Base-by-base conservation (phyloP, 2,329 filamentous ascomycete species). In the Colletotrichum godetiae region DNA sequence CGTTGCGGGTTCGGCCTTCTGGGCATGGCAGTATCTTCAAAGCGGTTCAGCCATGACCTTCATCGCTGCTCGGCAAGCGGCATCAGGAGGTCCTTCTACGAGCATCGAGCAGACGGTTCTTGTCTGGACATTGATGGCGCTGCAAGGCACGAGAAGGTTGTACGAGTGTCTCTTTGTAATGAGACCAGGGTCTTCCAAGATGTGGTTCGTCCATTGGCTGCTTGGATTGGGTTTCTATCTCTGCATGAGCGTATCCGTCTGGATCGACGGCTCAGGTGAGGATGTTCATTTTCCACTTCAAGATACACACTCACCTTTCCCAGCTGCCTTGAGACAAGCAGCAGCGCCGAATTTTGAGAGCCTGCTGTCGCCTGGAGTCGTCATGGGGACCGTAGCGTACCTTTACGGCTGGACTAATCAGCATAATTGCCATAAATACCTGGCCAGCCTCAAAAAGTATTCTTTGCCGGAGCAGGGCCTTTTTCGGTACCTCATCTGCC, bases 181-280 rank as follows among this genome's bases (percentile, higher is more conserved):
- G 63, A 93, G 90, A 79, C 88, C 91, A 4, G 94, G 92, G 3
- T 87, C 87, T 27, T 94, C 94, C 22, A 90, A 86, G 68, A 99
- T 99, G 96, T 95, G 92, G 91, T 83, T 95, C 75, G 89, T 92
- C 19, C 94, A 98, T 80, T 98, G 95, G 92, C 75, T 92, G 19
- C 81, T 98, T 53, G 97, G 95, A 0, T 82, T 97, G 62, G 83
- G 85, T 11, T 98, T 94, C 82, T 99, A 99, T 82, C 79, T 92
- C 6, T 86, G 86, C 71, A 93, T 94, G 78, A 92, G 92, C 67
- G 80, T 97, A 59, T 90, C 94, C 5, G 86, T 98, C 42, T 98
- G 95, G 95, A 88, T 97, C 72, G 95, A 98, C 82, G 94, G 92
- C 65, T 90, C 91, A 63, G 84, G 94, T 95, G 86, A 79, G 88